These are phyloP conservation scores for Hericium erinaceus DNA, from an alignment of 768 basidiomycete genomes.

Conservation along the genomic window DNA sequence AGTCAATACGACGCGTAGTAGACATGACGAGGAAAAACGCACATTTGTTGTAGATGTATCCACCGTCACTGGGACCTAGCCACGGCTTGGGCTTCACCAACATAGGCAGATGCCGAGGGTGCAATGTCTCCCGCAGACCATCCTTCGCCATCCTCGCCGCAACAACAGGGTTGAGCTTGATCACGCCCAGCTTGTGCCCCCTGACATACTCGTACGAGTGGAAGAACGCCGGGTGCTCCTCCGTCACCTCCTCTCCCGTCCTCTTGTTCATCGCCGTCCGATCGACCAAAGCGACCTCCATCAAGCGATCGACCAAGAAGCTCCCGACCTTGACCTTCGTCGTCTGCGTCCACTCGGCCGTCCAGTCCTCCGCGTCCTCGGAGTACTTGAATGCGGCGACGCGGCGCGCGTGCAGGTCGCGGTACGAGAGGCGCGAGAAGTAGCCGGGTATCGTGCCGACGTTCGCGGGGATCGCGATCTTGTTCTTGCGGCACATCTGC, in stretches of 20 bases:
- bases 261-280: slow-evolving; percentile 47
- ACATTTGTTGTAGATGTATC: slow-evolving; percentile 77
- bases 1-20: not conserved
- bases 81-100: slow-evolving; percentile 85
- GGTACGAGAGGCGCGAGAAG: slow-evolving; percentile 55
- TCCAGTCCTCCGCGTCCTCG: slow-evolving; percentile 62
- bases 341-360: slow-evolving; percentile 74
- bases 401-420: slow-evolving; percentile 51
- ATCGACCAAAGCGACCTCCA: slow-evolving; percentile 74
- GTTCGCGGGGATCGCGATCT: slow-evolving; percentile 30
- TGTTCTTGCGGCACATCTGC: slow-evolving; percentile 59
- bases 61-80: slow-evolving; percentile 68
- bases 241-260: slow-evolving; percentile 57
- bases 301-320: slow-evolving; percentile 72
- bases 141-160: slow-evolving; percentile 73
- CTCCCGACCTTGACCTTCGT: slow-evolving; percentile 73
- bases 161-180: slow-evolving; percentile 78
- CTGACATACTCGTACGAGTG: slow-evolving; percentile 90
- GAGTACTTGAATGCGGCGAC: slow-evolving; percentile 56
- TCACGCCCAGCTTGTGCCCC: slow-evolving; percentile 90
- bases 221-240: slow-evolving; percentile 83
- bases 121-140: slow-evolving; percentile 55
- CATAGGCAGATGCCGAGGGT: slow-evolving; percentile 96
- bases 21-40: slow-evolving; percentile 18
- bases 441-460: slow-evolving; percentile 24